A percentile compares a stretch with the other conserved stretches of the same genome.
Conservation (phyloP, 768 basidiomycete species). For the Rhodotorula kratochvilovae region DNA sequence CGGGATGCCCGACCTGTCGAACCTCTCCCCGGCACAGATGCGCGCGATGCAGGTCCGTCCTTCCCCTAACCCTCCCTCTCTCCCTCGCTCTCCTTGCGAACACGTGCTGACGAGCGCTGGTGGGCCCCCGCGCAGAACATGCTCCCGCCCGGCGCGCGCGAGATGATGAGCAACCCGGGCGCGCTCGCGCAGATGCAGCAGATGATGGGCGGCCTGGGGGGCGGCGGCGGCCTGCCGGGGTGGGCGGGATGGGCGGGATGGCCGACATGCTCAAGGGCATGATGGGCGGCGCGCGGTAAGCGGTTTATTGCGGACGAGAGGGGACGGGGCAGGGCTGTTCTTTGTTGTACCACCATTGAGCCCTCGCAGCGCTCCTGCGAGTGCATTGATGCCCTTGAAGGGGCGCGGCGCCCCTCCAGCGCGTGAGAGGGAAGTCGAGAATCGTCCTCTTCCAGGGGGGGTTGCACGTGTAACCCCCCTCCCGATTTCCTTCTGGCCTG, state of each 20-base stretch:
- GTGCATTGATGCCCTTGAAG: no score
- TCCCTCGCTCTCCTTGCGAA: neutral
- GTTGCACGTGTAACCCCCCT: no score
- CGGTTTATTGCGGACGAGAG: no score
- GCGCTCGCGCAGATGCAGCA: constrained; percentile 61
- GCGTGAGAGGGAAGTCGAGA: no score
- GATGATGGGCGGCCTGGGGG: constrained; percentile 87
- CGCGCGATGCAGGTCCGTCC: constrained; percentile 79
- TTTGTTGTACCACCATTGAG: constrained; percentile 1
- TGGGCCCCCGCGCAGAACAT: constrained; percentile 60
- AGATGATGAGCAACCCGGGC: constrained; percentile 29
- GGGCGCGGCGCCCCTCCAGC: no score
- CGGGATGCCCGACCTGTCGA: constrained; percentile 38
- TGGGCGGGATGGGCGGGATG: constrained; percentile 73
- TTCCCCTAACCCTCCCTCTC: neutral
- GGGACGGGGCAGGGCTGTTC: no score
- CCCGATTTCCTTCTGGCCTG: no score
- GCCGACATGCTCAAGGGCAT: constrained; percentile 51
- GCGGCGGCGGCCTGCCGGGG: constrained; percentile 48
- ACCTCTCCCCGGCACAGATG: constrained; percentile 85
- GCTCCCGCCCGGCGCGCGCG: constrained; percentile 78
- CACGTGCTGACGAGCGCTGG: no score
- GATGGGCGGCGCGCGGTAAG: constrained; percentile 47
- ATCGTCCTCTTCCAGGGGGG: no score
- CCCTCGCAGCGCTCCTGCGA: no score